phyloP scores from a whole-genome alignment of 208 protist species.

The Lotmaria passim region DNA sequence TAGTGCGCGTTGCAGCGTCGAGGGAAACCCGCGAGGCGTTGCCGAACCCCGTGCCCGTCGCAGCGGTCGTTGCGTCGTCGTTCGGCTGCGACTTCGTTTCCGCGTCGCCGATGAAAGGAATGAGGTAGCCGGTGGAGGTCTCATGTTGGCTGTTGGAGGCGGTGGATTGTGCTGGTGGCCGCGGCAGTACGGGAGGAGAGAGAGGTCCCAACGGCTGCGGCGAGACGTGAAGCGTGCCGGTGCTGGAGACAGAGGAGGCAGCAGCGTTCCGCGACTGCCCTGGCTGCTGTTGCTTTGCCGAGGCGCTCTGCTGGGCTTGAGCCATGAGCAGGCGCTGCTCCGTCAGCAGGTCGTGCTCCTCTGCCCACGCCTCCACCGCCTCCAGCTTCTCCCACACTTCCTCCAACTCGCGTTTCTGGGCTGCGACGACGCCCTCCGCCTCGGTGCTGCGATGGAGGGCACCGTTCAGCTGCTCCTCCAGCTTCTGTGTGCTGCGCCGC shows the following conservation, averaged over 20 bases:
- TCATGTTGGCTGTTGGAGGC: neutral
- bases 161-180: neutral
- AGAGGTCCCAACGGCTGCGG: neutral
- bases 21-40: slow-evolving; percentile 12
- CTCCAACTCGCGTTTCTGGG: slow-evolving; percentile 43
- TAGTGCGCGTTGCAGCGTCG: neutral
- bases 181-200: neutral
- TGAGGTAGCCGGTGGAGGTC: neutral
- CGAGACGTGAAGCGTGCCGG: neutral
- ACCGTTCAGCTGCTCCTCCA: slow-evolving; percentile 53
- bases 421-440: slow-evolving; percentile 14
- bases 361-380: slow-evolving; percentile 31
- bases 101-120: neutral
- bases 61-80: slow-evolving; percentile 9
- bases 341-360: slow-evolving; percentile 22
- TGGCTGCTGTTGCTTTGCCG: neutral
- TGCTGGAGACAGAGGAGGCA: neutral
- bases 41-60: neutral
- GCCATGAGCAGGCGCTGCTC: slow-evolving; percentile 20
- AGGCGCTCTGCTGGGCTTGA: neutral
- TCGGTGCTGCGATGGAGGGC: slow-evolving; percentile 40
- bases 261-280: neutral
- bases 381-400: slow-evolving; percentile 50
- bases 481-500: slow-evolving; percentile 1
- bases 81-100: slow-evolving; percentile 7